A percentile compares a stretch with the other conserved stretches of the same genome.
These are phyloP conservation scores for Thalia dealbata DNA, from an alignment of 176 grass and related monocot genomes.

Conservation along the genomic window DNA sequence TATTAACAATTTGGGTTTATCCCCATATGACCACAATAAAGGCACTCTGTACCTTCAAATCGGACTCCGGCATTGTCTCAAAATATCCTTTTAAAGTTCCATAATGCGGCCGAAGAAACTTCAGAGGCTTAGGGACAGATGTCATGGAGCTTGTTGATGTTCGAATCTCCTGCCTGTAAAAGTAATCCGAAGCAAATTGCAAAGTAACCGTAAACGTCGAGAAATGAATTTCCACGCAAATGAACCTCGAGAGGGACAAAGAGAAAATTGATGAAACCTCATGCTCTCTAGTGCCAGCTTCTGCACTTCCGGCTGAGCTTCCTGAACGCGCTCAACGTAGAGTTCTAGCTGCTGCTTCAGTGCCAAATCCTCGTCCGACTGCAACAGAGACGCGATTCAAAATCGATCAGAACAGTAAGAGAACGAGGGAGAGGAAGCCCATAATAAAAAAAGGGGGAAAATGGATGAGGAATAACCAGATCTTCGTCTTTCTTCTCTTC, in stretches of 20 bases:
- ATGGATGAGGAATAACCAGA: constrained; percentile 10
- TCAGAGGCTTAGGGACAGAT: constrained; percentile 86
- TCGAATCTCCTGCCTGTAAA: constrained; percentile 70
- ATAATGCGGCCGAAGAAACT: constrained; percentile 88
- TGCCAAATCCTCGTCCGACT: constrained; percentile 94
- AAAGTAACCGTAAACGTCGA: background rate
- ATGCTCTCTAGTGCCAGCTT: constrained; percentile 92
- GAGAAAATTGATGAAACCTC: constrained; percentile 33
- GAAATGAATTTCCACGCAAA: background rate
- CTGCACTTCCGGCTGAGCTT: constrained; percentile 70
- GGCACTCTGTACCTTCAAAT: constrained; percentile 51
- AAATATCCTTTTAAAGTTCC: constrained; percentile 70
- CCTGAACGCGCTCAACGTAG: constrained; percentile 72
- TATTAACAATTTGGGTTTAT: background rate
- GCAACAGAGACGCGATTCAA: constrained; percentile 6
- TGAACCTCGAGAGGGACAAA: background rate
- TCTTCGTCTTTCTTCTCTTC: constrained; percentile 20
- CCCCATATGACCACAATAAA: background rate
- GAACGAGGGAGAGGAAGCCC: constrained; percentile 8
- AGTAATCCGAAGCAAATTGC: background rate
- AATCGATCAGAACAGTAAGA: background rate
- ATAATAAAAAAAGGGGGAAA: constrained; percentile 1
- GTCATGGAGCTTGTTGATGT: constrained; percentile 93
- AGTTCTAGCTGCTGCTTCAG: constrained; percentile 92
- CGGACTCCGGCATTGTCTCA: constrained; percentile 61